Evolutionary conservation across 768 basidiomycete species (phyloP).

Genomic region (Mycena sanguinolenta): DNA sequence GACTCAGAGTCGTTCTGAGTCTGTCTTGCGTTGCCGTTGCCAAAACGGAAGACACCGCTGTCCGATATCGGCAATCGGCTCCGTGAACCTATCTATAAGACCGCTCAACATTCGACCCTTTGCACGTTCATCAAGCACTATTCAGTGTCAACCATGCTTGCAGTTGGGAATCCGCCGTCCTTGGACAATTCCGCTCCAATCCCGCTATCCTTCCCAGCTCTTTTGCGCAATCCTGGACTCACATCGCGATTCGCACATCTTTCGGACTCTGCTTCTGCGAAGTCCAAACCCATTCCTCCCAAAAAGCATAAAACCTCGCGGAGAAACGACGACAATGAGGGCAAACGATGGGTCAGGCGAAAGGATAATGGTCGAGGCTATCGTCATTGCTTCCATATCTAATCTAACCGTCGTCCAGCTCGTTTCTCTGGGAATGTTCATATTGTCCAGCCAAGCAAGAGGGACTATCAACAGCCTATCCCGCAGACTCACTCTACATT

Average conservation of each 20-base stretch:
- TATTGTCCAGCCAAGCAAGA: conserved; percentile 70
- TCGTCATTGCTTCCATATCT: background rate
- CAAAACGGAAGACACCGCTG: too few relatives aligned
- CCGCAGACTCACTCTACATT: conserved; percentile 71
- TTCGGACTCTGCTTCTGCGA: conserved; percentile 40
- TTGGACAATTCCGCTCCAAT: conserved; percentile 46
- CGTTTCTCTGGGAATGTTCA: conserved; percentile 81
- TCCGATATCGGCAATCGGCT: too few relatives aligned
- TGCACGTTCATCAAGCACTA: background rate
- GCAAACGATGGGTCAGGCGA: conserved; percentile 82
- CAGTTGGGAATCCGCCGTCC: conserved; percentile 12
- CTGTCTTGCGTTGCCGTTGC: too few relatives aligned
- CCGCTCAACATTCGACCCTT: background rate
- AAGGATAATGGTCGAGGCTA: conserved; percentile 79
- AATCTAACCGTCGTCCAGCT: conserved; percentile 55
- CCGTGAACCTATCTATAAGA: too few relatives aligned
- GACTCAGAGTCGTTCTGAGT: too few relatives aligned
- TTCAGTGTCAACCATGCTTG: conserved; percentile 11
- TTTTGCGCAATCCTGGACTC: conserved; percentile 72
- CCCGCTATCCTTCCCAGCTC: conserved; percentile 79
- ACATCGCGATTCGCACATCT: conserved; percentile 68
- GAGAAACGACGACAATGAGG: conserved; percentile 76
- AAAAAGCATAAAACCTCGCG: conserved; percentile 54
- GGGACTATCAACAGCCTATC: conserved; percentile 60
- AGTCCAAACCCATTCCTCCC: conserved; percentile 32